Percentiles rank a stretch among this genome's conserved stretches.
Evolutionary conservation across 768 basidiomycete genomes (phyloP).

Genomic region (Podaxis mareebaensis): DNA sequence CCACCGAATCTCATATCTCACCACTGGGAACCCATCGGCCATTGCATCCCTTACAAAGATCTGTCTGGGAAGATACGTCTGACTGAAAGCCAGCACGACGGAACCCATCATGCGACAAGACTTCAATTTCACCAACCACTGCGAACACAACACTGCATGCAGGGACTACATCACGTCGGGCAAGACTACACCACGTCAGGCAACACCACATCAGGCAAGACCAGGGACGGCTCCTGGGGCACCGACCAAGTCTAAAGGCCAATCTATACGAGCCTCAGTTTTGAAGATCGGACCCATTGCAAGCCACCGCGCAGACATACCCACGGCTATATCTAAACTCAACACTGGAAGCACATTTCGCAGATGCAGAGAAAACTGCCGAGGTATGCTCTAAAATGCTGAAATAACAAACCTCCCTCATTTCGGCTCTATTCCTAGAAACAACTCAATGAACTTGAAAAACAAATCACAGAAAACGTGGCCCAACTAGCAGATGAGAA

Average conservation of each 20-base stretch:
- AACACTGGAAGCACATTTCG: constrained; percentile 52
- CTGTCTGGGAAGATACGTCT: constrained; percentile 69
- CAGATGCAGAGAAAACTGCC: constrained; percentile 38
- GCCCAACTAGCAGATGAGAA: constrained; percentile 41
- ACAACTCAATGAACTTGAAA: constrained; percentile 35
- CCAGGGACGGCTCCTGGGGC: background rate
- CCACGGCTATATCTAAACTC: constrained; percentile 65
- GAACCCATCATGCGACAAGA: background rate
- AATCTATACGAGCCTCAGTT: background rate
- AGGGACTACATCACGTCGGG: background rate
- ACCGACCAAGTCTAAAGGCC: background rate
- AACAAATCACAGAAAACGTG: constrained; percentile 39
- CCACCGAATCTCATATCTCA: constrained; percentile 72
- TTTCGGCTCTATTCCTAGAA: constrained; percentile 27
- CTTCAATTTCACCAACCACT: background rate
- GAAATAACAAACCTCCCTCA: background rate
- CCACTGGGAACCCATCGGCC: constrained; percentile 56
- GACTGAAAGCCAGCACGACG: constrained; percentile 24
- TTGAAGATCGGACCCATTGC: constrained; percentile 36
- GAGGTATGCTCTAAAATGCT: constrained; percentile 25
- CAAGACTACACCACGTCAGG: too few relatives aligned
- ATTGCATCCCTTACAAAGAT: constrained; percentile 62
- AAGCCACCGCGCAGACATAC: constrained; percentile 52
- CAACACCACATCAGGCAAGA: constrained; percentile 15
- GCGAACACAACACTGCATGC: background rate